Base-by-base conservation (phyloP, 768 basidiomycete genomes). In the Tulasnella sp. region DNA sequence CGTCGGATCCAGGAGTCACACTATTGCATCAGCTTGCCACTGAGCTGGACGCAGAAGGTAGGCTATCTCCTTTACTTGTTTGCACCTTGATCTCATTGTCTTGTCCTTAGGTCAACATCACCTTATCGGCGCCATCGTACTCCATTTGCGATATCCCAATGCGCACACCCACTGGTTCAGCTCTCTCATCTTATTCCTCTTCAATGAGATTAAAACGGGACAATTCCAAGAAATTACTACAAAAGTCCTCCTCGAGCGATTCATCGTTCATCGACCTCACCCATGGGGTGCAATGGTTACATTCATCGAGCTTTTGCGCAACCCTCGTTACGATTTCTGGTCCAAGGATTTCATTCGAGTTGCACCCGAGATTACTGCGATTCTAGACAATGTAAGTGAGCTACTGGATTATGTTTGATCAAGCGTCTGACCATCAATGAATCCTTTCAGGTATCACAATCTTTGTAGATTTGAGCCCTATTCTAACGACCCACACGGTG, bases 81-180 rank as follows among this genome's bases (percentile, higher is more conserved):
- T 33, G 24, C 16, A 12, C 20, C 46, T 57, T 56, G 43, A 55
- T 37, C 25, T 1, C n/a, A 10, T 10, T 22, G 22, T n/a, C 13
- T 41, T 27, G 20, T 40, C 45, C 32, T 1, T 58, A 96, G 93
- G 91, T 57, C 91, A 95, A 78, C 89, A 98, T 68, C 84, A 90
- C 66, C 73, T 98, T 57, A 69, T 98, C 58, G 88, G 81, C 59
- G 80, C 92, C n/a, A 81, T 93, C 65, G 84, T 89, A 37, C 76
- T 91, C 59, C 93, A 98, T 64, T 71, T 99, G 57, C 87, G 95
- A 60, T 98, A 93, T 73, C 93, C 95, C 28, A 95, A 92, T 61
- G 87, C 92, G 8, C 95, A 99, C 72, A 99, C 93, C 44, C 84
- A 89, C 65, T 99, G 92, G 90, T 98, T 93, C 74, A 87, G 83